Percentiles rank a stretch among this genome's conserved stretches.
Conservation (phyloP, 306 rosid species). For the Cucurbita moschata region DNA sequence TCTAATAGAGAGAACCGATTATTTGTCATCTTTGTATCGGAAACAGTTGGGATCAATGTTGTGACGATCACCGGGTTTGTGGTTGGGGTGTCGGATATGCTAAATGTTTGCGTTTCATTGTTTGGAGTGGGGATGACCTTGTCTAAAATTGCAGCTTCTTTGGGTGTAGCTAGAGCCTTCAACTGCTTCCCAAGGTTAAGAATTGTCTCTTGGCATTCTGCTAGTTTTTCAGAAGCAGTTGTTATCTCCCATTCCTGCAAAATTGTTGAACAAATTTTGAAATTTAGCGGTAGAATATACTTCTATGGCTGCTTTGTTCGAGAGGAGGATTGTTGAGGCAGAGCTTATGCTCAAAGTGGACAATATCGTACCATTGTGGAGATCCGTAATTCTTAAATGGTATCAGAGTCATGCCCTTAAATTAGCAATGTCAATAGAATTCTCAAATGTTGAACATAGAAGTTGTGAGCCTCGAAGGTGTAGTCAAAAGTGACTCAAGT, state of each 20-base stretch:
- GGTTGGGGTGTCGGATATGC: neutral
- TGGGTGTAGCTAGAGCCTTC: slow-evolving; percentile 67
- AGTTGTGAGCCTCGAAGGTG: no score
- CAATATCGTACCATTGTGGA: no score
- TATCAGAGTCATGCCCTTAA: no score
- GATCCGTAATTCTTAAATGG: no score
- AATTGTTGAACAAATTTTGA: neutral
- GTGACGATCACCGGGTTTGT: neutral
- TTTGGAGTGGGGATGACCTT: slow-evolving; percentile 30
- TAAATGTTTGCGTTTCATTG: neutral
- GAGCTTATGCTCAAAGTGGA: no score
- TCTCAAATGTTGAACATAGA: no score
- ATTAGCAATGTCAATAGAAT: no score
- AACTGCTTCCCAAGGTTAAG: slow-evolving; percentile 79
- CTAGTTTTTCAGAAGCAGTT: slow-evolving; percentile 82
- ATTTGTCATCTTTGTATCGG: slow-evolving; percentile 16
- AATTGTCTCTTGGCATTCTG: slow-evolving; percentile 94
- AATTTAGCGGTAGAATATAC: no score
- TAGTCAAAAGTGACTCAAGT: no score
- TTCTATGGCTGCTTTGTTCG: no score
- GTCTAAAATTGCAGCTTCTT: slow-evolving; percentile 48
- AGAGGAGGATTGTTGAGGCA: no score
- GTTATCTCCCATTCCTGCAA: slow-evolving; percentile 81
- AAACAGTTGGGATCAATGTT: slow-evolving; percentile 13
- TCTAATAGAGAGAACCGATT: slow-evolving; percentile 49